Conservation (phyloP, 1,284 basidiomycete genomes). For the Lentinula novae-zelandiae region DNA sequence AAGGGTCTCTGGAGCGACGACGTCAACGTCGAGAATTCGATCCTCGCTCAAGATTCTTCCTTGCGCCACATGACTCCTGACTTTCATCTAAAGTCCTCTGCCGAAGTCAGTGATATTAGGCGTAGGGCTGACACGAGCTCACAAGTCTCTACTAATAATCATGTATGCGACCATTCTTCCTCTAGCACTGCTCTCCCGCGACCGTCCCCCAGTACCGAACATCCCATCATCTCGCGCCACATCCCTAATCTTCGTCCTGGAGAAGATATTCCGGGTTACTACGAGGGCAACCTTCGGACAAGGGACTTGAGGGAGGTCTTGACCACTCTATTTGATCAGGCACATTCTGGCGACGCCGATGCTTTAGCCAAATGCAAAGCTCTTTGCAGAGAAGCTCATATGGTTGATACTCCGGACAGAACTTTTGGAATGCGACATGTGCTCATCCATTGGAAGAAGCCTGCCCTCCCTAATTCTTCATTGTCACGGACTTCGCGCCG, state of each 20-base stretch:
- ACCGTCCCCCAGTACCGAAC: background rate
- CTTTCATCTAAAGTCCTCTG: background rate
- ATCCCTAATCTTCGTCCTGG: background rate
- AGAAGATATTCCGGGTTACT: background rate
- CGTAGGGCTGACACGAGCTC: background rate
- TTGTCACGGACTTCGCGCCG: background rate
- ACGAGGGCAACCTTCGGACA: background rate
- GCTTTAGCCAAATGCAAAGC: slow-evolving; percentile 1
- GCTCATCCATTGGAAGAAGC: slow-evolving; percentile 9
- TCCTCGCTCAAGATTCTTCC: background rate
- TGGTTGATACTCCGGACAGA: background rate
- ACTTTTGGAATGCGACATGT: slow-evolving; percentile 8
- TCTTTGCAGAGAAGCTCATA: slow-evolving; percentile 10
- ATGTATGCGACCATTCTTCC: background rate
- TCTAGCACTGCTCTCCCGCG: background rate
- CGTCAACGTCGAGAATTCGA: background rate
- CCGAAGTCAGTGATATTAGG: background rate
- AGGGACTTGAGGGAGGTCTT: background rate
- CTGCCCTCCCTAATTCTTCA: background rate
- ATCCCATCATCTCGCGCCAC: background rate
- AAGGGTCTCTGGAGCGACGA: background rate
- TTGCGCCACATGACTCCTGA: background rate
- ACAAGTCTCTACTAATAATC: background rate
- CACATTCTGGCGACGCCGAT: background rate
- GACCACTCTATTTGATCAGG: background rate